Percentiles rank a stretch among this genome's conserved stretches.
phyloP scores from a whole-genome alignment of 805 yeast species.

The Starmera amethionina region DNA sequence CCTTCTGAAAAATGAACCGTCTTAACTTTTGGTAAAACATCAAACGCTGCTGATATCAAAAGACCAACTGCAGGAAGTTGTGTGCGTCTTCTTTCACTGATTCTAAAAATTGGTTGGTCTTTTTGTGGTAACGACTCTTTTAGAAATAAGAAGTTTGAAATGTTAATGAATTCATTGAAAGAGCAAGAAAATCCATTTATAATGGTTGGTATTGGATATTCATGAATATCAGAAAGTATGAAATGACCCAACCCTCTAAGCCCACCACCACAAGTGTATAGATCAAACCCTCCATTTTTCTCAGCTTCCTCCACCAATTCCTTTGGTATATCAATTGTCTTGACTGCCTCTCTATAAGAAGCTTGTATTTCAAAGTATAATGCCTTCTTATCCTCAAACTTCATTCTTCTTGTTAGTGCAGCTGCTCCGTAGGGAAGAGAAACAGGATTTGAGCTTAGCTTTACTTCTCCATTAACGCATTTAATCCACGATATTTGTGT shows the following conservation, averaged over 20 bases:
- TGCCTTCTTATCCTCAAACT: constrained; percentile 37
- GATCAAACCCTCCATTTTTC: constrained; percentile 47
- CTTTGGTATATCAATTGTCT: constrained; percentile 41
- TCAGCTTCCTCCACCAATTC: constrained; percentile 40
- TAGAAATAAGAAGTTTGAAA: constrained; percentile 41
- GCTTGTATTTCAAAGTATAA: constrained; percentile 44
- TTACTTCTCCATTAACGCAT: constrained; percentile 44
- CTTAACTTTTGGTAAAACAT: constrained; percentile 48
- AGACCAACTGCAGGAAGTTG: constrained; percentile 67
- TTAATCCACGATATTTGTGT: constrained; percentile 64
- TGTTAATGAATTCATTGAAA: constrained; percentile 37
- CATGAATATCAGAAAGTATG: constrained; percentile 37
- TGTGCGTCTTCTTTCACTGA: constrained; percentile 53
- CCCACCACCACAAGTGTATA: constrained; percentile 70
- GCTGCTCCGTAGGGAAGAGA: constrained; percentile 71
- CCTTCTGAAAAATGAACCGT: constrained; percentile 66
- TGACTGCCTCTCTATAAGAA: constrained; percentile 40
- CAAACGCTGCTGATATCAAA: constrained; percentile 51
- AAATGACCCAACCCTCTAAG: constrained; percentile 61
- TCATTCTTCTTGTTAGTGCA: constrained; percentile 46
- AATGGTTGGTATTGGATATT: constrained; percentile 60
- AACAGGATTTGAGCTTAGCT: constrained; percentile 46
- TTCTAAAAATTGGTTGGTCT: constrained; percentile 41
- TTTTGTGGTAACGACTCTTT: constrained; percentile 36
- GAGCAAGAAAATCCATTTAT: constrained; percentile 61